These are phyloP conservation scores for Epithemia pelagica DNA, from an alignment of 108 stramenopile species.

Conservation along the genomic window DNA sequence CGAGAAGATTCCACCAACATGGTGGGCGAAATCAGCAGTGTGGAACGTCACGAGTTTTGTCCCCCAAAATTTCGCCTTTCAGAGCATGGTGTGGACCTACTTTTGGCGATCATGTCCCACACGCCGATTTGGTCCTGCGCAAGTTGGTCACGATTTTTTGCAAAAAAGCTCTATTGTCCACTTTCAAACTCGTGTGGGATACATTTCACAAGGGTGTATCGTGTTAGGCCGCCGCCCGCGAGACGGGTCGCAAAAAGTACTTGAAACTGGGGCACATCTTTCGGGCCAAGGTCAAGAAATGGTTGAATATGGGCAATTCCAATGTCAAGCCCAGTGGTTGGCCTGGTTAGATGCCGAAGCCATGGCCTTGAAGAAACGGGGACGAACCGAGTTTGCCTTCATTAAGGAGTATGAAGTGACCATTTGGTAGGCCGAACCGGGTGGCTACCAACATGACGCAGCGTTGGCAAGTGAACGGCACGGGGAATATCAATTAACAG, in stretches of 20 bases:
- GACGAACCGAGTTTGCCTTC: background rate
- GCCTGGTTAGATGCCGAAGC: background rate
- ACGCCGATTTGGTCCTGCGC: background rate
- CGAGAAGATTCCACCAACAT: background rate
- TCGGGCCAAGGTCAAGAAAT: background rate
- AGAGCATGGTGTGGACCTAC: background rate
- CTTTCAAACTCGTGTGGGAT: background rate
- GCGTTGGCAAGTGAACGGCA: constrained; percentile 9
- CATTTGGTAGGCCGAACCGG: background rate
- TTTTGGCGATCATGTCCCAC: background rate
- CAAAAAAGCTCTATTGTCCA: background rate
- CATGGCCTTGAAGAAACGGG: background rate
- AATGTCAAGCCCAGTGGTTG: background rate
- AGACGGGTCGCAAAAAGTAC: constrained; percentile 8
- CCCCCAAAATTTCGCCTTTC: background rate
- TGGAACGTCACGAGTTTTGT: background rate
- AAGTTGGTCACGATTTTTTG: constrained; percentile 1
- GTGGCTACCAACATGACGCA: constrained; percentile 5
- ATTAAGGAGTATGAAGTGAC: background rate
- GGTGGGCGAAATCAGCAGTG: background rate
- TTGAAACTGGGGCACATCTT: background rate
- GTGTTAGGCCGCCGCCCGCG: constrained; percentile 12
- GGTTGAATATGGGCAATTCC: background rate
- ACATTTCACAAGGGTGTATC: constrained; percentile 4
- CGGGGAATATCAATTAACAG: constrained; percentile 4